A percentile compares a stretch with the other conserved stretches of the same genome.
These are phyloP conservation scores for Zoysia pacifica DNA, from an alignment of 176 grass and related monocot genomes.

Conservation along the genomic window DNA sequence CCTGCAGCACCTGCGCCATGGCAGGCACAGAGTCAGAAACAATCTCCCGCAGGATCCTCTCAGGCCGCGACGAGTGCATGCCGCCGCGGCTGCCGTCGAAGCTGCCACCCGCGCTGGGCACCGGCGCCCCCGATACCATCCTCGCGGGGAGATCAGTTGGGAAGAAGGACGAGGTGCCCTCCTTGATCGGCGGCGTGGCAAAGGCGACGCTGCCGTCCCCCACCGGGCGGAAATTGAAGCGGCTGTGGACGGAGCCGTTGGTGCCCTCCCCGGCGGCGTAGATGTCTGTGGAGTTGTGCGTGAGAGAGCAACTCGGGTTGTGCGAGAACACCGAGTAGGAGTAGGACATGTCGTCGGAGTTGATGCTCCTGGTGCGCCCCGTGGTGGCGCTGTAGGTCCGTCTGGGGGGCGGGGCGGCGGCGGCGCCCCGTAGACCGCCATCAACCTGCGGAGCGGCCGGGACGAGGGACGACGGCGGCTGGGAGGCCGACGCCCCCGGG, in stretches of 20 bases:
- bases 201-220: constrained; percentile 94
- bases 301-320: constrained; percentile 97
- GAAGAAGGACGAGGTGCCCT: constrained; percentile 73
- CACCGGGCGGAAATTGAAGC: constrained; percentile 85
- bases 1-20: constrained; percentile 72
- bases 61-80: constrained; percentile 47
- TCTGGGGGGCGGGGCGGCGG: constrained; percentile 34
- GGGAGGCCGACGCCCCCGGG: constrained; percentile 2
- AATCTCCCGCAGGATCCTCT: constrained; percentile 68
- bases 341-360: constrained; percentile 95
- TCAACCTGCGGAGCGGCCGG: constrained; percentile 19
- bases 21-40: constrained; percentile 57
- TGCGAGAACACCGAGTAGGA: constrained; percentile 80
- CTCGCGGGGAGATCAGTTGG: constrained; percentile 77
- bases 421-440: constrained; percentile 35
- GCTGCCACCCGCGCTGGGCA: constrained; percentile 47
- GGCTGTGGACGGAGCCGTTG: constrained; percentile 95
- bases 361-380: constrained; percentile 65
- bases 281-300: constrained; percentile 91
- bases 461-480: constrained; percentile 6
- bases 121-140: constrained; percentile 20
- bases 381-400: constrained; percentile 75
- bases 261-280: constrained; percentile 94
- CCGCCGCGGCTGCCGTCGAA: constrained; percentile 64
- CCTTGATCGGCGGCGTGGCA: constrained; percentile 50